A percentile compares a stretch with the other conserved stretches of the same genome.
Conservation (phyloP, 129 eudicot genomes). For the Lactuca saligna region DNA sequence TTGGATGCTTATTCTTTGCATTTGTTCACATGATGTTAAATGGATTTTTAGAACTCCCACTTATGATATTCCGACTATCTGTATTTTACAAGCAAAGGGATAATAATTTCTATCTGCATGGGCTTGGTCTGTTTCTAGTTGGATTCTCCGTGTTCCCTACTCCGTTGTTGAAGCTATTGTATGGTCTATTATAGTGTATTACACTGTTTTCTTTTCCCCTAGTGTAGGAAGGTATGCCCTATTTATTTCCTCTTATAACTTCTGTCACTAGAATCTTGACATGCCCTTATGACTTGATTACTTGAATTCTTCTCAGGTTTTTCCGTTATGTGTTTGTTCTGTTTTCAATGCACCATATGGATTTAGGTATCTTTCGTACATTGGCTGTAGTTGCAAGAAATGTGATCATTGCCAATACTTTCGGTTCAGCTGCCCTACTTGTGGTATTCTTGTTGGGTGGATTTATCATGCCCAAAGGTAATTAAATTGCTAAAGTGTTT, state of each 20-base stretch:
- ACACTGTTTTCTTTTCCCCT: conserved; percentile 72
- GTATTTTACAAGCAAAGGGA: too few species aligned
- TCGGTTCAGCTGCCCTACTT: conserved; percentile 69
- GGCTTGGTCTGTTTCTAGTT: conserved; percentile 77
- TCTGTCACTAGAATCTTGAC: conserved; percentile 4
- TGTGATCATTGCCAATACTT: conserved; percentile 72
- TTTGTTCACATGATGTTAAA: too few species aligned
- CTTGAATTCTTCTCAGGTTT: conserved; percentile 53
- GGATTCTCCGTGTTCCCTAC: conserved; percentile 79
- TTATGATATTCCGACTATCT: too few species aligned
- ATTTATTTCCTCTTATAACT: not conserved
- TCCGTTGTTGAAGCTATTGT: conserved; percentile 73
- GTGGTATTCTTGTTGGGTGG: conserved; percentile 71
- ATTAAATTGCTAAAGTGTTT: not conserved
- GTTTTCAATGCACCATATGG: conserved; percentile 85
- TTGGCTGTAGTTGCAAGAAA: conserved; percentile 68
- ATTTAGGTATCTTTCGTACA: conserved; percentile 71
- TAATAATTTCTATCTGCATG: conserved; percentile 80
- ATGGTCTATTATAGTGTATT: conserved; percentile 75
- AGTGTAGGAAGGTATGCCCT: conserved; percentile 49
- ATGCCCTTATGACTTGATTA: not conserved
- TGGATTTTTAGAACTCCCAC: too few species aligned
- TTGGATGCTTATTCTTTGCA: too few species aligned
- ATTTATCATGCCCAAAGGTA: conserved; percentile 75
- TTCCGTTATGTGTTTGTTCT: conserved; percentile 62